Evolutionary conservation across 192 early-diverging fungal species (phyloP), one percentile per base, ranked within the genome.

Genomic region (Rhizophagus prolifer): DNA sequence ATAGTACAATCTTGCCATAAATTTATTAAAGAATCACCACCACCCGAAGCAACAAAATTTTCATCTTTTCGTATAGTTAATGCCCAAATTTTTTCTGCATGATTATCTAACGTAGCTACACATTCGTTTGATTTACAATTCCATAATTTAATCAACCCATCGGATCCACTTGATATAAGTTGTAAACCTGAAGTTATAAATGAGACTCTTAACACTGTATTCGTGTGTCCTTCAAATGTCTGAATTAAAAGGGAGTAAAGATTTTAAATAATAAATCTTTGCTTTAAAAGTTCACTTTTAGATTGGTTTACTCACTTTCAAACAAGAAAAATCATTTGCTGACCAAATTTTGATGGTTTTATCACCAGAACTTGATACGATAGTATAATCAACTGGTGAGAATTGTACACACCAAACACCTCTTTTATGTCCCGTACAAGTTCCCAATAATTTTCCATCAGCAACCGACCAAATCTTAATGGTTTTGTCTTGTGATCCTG

Each of bases 221-320:
- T 98, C n/a, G 95, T 92, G 79, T 99, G 98, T 0, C 98, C 97
- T 77, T 99, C 97, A 81, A 99, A 92, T 0, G 97, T 98, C 86
- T 91, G 70, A 65, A 25, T 68, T 7, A 26, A 26, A 12, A 30
- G 9, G 77, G 6, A 9, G 64, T 21, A 1, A 8, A 12, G 28
- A 46, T 77, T 47, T 31, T 23, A 30, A 63, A 63, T 2, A 63
- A 30, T 26, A 30, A n/a, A 62, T 62, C 0, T 54, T 54, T 54
- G 16, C 12, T 54, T n/a, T 54, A 5, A 19, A 50, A 50, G 16
- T 54, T 16, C 10, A 44, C 41, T 12, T 44, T 12, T 44, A 10
- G 41, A 12, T 44, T 28, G 23, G 2, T 25, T 70, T 13, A 50
- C 25, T 69, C 67, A 90, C 88, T 83, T 93, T 94, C 14, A 97